Evolutionary conservation across 2,329 filamentous ascomycete species (phyloP), one percentile per base, ranked within the genome.

Genomic region (Raffaelea arxii): DNA sequence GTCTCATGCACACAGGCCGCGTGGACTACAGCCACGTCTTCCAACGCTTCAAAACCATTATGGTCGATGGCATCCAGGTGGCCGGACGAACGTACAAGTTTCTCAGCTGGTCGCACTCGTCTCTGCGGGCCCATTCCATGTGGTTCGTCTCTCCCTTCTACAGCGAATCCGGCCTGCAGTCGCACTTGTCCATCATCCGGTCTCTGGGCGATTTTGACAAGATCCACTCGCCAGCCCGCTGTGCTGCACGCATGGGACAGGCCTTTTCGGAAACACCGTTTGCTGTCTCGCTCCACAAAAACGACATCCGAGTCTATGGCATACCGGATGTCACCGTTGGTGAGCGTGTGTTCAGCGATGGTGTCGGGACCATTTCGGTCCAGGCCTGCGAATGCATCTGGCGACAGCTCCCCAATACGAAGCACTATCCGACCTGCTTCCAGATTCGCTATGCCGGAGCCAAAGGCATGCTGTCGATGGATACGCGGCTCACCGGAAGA

Each of bases 61-160:
- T 92, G 9, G 59, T 65, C 3, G 56, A 68, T 0, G 80, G 80
- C 0, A 76, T 94, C 24, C 56, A 64, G 1, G 76, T 91, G 45
- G 84, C 75, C 3, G 84, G 79, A 0, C 69, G 79, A 12, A 57
- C 62, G 1, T 88, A 79, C 55, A 62, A 64, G 0, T 91, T 90
- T 55, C 68, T 91, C 0, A 86, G 86, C 0, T 91, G 89, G 60
- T 89, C 84, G 0, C 82, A 90, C 59, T 91, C 85, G 0, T 89
- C 85, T 0, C 69, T 91, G 4, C 72, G 86, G 12, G 72, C 78
- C 1, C 84, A 87, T 49, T 80, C 81, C 0, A 80, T 76, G 30
- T 89, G 84, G 85, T 74, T 78, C 48, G 66, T 66, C 36, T 70
- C 74, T 0, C 61, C 67, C 0, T 78, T 65, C 2, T 63, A 62